Base-by-base conservation (phyloP, 768 basidiomycete species). In the Sutorius australiensis region DNA sequence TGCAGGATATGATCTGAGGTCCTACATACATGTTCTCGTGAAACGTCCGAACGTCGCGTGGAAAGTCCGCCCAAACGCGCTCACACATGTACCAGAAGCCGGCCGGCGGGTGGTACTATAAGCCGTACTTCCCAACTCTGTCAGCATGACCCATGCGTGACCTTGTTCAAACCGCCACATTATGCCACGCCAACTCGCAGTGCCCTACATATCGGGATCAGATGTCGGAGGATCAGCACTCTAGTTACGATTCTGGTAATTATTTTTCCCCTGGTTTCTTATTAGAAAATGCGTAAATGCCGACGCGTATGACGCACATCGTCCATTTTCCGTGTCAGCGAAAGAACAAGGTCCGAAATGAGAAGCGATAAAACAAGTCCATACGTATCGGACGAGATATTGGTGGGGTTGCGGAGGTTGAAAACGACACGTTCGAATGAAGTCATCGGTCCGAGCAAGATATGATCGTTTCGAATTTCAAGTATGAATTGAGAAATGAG, bases 21-120 rank as follows among this genome's bases (percentile, higher is more conserved):
- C n/a, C n/a, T 9, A 37, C 36, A 17, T 37, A 37, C 4, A 24
- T 24, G 24, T 40, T 43, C 27, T 28, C n/a, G 28, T 65, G 63
- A 63, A 66, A 68, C 61, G 30, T 50, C 60, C 65, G 62, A 57
- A 19, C 2, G 61, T 56, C 64, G 64, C 48, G 48, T n/a, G 49
- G 47, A 54, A 60, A 39, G 55, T 19, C 24, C 30, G 17, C 40
- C 17, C 28, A 12, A 30, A 45, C 21, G 39, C 13, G 45, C 48
- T 28, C 32, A 8, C 32, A 8, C 11, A 19, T 38, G 38, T 12
- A 38, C 38, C 11, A 40, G 21, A 40, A 40, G 13, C 39, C 6
- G 28, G 38, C 28, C 44, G 36, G 13, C 14, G 39, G 1, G 11
- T 27, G 21, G 19, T 24, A 24, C 24, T 24, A 4, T 24, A 10